Percentiles rank a stretch among this genome's conserved stretches.
These are phyloP conservation scores for Galerina marginata DNA, from an alignment of 768 basidiomycete genomes.

Conservation along the genomic window DNA sequence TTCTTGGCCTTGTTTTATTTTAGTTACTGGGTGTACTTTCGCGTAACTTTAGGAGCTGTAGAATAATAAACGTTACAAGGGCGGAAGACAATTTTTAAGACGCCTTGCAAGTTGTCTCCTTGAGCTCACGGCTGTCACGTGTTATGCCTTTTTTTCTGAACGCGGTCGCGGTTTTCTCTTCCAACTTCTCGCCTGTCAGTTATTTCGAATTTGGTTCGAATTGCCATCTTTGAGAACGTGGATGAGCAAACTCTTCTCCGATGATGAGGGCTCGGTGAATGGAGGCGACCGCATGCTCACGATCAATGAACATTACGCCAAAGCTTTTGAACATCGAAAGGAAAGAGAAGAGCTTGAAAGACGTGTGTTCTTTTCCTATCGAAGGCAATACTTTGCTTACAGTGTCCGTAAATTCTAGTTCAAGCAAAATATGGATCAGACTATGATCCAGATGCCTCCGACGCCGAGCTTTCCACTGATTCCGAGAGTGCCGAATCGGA, in stretches of 20 bases:
- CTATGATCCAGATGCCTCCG: constrained; percentile 55
- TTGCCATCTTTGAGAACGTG: no score
- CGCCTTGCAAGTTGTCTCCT: no score
- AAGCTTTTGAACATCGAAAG: constrained; percentile 83
- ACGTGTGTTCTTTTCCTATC: constrained; percentile 48
- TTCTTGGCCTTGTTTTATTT: no score
- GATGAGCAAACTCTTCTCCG: constrained; percentile 23
- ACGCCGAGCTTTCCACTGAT: constrained; percentile 53
- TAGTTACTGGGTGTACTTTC: no score
- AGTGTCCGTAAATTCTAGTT: constrained; percentile 41
- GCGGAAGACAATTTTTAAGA: no score
- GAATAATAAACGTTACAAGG: no score
- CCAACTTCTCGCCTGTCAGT: no score
- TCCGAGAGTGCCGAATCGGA: constrained; percentile 84
- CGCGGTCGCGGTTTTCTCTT: no score
- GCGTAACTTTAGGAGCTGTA: no score
- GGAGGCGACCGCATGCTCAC: constrained; percentile 30
- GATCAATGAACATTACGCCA: constrained; percentile 55
- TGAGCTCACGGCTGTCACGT: no score
- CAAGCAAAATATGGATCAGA: constrained; percentile 90
- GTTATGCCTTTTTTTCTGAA: no score
- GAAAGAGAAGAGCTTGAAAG: constrained; percentile 85
- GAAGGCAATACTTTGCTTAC: not conserved
- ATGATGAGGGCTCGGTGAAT: constrained; percentile 24
- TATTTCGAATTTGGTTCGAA: no score